Conservation (phyloP, 495 filamentous ascomycete genomes). For the Xylaria scruposa region DNA sequence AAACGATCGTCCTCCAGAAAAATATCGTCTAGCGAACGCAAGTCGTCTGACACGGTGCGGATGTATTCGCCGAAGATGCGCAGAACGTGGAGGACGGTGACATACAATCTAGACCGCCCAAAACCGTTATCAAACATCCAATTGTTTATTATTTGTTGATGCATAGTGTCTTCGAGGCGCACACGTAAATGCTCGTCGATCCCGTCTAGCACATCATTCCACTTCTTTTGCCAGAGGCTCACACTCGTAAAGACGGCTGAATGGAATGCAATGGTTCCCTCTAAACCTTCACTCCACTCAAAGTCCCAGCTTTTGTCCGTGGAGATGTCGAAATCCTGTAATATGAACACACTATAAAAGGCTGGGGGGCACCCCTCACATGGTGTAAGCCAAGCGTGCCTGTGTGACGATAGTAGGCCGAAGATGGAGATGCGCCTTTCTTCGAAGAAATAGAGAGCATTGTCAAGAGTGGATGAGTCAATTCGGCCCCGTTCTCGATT, state of each 20-base stretch:
- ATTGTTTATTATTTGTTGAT: background rate
- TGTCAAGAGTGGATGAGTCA: background rate
- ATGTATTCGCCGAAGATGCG: constrained; percentile 8
- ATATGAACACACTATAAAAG: background rate
- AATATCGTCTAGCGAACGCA: background rate
- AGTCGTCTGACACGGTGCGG: background rate
- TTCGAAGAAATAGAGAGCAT: background rate
- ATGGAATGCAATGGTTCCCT: constrained; percentile 8
- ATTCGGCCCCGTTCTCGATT: background rate
- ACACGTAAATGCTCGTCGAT: background rate
- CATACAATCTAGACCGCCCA: constrained; percentile 2
- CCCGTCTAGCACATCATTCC: background rate
- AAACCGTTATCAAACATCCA: constrained; percentile 11
- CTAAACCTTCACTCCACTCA: background rate
- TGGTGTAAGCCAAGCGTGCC: background rate
- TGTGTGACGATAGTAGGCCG: background rate
- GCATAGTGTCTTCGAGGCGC: background rate
- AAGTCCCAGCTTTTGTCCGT: background rate
- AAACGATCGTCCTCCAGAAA: background rate
- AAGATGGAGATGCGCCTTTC: constrained; percentile 8
- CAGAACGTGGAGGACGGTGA: constrained; percentile 5
- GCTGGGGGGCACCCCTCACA: too few relatives aligned
- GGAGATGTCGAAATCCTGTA: background rate
- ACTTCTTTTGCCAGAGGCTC: background rate
- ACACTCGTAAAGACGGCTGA: background rate